Evolutionary conservation across 306 rosid genomes (phyloP), one percentile per base, ranked within the genome.

Genomic region (Sesbania bispinosa): DNA sequence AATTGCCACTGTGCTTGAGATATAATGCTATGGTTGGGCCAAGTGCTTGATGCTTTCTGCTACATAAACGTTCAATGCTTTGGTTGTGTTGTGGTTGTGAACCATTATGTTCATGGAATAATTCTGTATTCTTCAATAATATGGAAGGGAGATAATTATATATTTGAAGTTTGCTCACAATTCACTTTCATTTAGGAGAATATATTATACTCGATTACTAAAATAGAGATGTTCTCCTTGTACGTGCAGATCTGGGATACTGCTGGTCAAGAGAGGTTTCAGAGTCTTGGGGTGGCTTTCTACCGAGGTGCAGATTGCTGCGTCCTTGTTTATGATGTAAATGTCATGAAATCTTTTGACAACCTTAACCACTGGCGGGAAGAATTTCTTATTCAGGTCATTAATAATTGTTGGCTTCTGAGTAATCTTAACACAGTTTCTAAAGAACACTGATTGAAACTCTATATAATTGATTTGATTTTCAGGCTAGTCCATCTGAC

Each of bases 251-350:
- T 95, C 65, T 95, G 99, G 99, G 99, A 95, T 85, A 95, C 99
- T 21, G 99, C 99, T 77, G 99, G 99, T 68, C 99, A 95, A 83
- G 99, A 95, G 77, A 86, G 99, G 75, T 95, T 95, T 69, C 99
- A 95, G 80, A 95, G 97, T 84, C 93, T 95, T 14, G 99, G 99
- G 55, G 99, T 95, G 80, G 99, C 99, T 81, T 95, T 95, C 80
- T 95, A 95, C 51, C 89, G 99, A 59, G 99, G 99, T 64, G 99
- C 99, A 68, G 99, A 95, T 88, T 95, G 99, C 79, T 95, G 97
- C 71, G 99, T 95, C 76, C 97, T 95, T 61, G 99, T 95, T 54
- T 95, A 95, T 73, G 99, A 95, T 78, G 99, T 95, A 62, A 95
- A 91, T 84, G 89, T 96, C 16, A 85, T 85, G 97, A 95, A 95